Evolutionary conservation across 2,329 filamentous ascomycete species (phyloP), one percentile per base, ranked within the genome.

Genomic region (Beauveria sp.): DNA sequence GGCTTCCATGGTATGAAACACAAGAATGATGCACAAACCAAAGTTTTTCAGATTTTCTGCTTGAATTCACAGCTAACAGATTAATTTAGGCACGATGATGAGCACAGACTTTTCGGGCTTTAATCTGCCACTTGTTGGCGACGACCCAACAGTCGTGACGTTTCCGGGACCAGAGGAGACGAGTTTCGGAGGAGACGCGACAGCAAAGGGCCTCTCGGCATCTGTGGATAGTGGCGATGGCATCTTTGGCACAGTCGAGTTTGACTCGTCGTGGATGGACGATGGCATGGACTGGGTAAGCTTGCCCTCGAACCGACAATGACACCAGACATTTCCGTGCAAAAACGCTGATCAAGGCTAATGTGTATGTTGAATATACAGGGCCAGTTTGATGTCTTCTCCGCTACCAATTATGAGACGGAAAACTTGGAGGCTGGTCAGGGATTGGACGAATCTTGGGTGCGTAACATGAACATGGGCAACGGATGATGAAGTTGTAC

Each of bases 271-370:
- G 20, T 76, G 74, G 74, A 71, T 75, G 62, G 65, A 64, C 34
- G 66, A 71, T 26, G 70, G 68, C 58, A 72, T 77, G 69, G 74
- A 77, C 62, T 77, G 74, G 74, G 74, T 76, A 66, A 64, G 73
- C 49, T 22, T 18, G 45, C 28, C 24, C 42, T 56, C 24, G n/a
- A 20, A 50, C 9, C 5, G 8, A 20, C 45, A 6, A 51, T 22
- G 22, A 28, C 34, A 34, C 12, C 20, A 34, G 24, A n/a, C 16
- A 40, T 7, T 5, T 16, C 28, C 12, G n/a, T 10, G n/a, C 10
- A 14, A n/a, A 10, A 20, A 43, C 12, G 7, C 5, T 46, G 22
- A 24, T 18, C 3, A 14, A 34, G 26, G 26, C 50, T 52, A 53
- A 52, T 46, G 14, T 51, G 52, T 9, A 6, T 6, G 45, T 22